These are phyloP conservation scores for Quambalaria eucalypti DNA, from an alignment of 1,284 basidiomycete species.

Conservation along the genomic window DNA sequence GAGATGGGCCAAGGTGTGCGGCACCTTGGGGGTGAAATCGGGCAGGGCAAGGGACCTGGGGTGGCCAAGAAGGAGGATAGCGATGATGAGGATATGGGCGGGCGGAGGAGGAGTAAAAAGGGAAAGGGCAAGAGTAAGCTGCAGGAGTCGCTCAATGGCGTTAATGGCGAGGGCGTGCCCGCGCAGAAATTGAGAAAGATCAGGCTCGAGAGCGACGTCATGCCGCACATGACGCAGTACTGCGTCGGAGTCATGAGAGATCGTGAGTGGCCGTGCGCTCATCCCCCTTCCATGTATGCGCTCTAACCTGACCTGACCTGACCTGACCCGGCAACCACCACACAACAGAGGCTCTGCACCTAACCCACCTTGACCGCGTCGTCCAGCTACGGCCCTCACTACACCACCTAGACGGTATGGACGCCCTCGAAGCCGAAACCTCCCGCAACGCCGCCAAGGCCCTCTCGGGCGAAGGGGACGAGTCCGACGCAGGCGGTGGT, in stretches of 20 bases:
- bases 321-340: no score
- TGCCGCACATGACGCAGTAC: conserved; percentile 41
- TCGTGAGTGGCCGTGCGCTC: conserved; percentile 6
- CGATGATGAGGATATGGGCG: not conserved
- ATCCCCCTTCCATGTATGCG: not conserved
- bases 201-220: conserved; percentile 31
- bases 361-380: conserved; percentile 33
- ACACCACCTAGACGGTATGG: conserved; percentile 42
- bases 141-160: conserved; percentile 10
- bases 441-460: conserved; percentile 27
- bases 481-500: conserved; percentile 24
- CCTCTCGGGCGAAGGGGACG: conserved; percentile 8
- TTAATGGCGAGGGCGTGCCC: conserved; percentile 3
- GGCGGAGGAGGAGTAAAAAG: not conserved
- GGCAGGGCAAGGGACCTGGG: not conserved
- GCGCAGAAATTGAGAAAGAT: conserved; percentile 35
- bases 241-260: conserved; percentile 40
- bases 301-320: not conserved
- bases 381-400: conserved; percentile 42
- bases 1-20: conserved; percentile 20
- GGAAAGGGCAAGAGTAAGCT: conserved; percentile 18
- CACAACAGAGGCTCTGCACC: conserved; percentile 33
- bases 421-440: conserved; percentile 26
- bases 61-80: not conserved
- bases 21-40: conserved; percentile 8